Conservation (phyloP, 2,329 filamentous ascomycete genomes). For the Talaromyces marneffei region DNA sequence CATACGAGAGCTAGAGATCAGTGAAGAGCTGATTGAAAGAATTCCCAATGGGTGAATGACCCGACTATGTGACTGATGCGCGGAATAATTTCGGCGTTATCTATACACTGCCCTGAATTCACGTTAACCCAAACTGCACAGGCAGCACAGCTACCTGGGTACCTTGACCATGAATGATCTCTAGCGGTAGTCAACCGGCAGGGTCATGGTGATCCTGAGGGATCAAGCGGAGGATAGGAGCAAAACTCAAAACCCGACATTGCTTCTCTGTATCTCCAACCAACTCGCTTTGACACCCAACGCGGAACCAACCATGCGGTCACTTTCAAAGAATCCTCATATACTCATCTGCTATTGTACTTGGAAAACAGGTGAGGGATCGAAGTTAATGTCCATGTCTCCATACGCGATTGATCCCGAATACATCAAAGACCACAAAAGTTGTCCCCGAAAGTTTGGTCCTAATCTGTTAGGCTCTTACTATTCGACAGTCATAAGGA, state of each 20-base stretch:
- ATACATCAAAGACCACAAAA: background rate
- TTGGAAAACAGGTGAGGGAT: background rate
- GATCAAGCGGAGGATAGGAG: background rate
- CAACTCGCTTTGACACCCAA: background rate
- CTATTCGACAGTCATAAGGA: background rate
- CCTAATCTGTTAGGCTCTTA: background rate
- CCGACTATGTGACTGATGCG: background rate
- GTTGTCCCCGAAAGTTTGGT: background rate
- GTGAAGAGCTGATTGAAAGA: background rate
- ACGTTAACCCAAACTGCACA: background rate
- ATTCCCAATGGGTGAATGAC: background rate
- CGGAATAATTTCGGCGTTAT: background rate
- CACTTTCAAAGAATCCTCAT: background rate
- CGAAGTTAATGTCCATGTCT: background rate
- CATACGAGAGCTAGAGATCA: background rate
- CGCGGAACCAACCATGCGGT: background rate
- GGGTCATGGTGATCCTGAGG: background rate
- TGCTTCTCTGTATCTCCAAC: background rate
- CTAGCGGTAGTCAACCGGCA: background rate
- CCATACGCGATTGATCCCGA: background rate
- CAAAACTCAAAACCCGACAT: background rate
- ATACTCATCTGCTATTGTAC: background rate
- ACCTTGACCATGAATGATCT: background rate
- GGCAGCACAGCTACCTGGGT: background rate
- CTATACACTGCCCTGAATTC: background rate